A percentile compares a stretch with the other conserved stretches of the same genome.
phyloP scores from a whole-genome alignment of 2,329 filamentous ascomycete genomes.

The Knufia fluminis region DNA sequence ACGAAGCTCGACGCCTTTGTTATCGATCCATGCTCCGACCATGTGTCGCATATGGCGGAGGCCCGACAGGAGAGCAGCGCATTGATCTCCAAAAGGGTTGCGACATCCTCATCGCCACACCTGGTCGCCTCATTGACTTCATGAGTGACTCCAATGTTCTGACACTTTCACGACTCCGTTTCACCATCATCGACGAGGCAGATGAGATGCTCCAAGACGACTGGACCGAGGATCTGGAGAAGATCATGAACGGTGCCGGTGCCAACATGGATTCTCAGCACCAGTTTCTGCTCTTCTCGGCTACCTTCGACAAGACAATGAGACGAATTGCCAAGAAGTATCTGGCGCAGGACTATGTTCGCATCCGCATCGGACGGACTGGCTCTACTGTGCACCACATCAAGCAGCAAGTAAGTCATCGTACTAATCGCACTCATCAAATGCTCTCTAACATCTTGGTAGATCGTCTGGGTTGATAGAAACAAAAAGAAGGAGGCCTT shows the following conservation, averaged over 20 bases:
- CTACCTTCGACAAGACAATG: conserved; percentile 77
- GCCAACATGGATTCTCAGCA: conserved; percentile 66
- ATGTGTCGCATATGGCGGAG: conserved; percentile 80
- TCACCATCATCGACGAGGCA: conserved; percentile 81
- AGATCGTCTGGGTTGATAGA: conserved; percentile 58
- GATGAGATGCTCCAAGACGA: conserved; percentile 79
- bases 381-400: conserved; percentile 79
- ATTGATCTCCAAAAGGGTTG: conserved; percentile 71
- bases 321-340: conserved; percentile 69
- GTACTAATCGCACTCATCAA: neutral
- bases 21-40: conserved; percentile 93
- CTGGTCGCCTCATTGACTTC: conserved; percentile 77
- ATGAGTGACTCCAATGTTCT: conserved; percentile 58
- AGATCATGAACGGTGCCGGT: conserved; percentile 70
- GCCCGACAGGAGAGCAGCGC: conserved; percentile 59
- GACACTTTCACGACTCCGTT: conserved; percentile 66
- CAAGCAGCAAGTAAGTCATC: conserved; percentile 49
- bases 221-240: conserved; percentile 67
- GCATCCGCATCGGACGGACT: conserved; percentile 76
- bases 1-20: conserved; percentile 83
- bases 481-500: conserved; percentile 61
- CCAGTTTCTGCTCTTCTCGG: conserved; percentile 76
- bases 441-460: conserved; percentile 13
- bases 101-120: conserved; percentile 79
- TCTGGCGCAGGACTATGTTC: conserved; percentile 63